A percentile compares a stretch with the other conserved stretches of the same genome.
These are phyloP conservation scores for Fusarium sp. DNA, from an alignment of 2,329 filamentous ascomycete species.

Conservation along the genomic window DNA sequence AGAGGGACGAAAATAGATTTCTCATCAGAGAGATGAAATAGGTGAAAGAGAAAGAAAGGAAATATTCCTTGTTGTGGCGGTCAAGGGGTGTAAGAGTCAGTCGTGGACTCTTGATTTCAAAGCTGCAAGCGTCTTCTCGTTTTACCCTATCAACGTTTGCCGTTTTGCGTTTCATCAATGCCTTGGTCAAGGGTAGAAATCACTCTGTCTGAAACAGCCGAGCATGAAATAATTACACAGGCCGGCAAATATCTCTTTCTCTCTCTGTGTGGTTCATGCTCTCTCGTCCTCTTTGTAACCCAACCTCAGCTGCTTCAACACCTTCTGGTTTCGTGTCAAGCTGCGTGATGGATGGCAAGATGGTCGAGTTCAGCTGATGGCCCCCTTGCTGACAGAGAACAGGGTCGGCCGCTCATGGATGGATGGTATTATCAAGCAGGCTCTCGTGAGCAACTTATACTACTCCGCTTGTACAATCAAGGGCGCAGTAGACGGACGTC, in stretches of 20 bases:
- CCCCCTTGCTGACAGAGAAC: slow-evolving; percentile 9
- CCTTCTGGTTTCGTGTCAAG: background rate
- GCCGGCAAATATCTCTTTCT: slow-evolving; percentile 23
- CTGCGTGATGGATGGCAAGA: background rate
- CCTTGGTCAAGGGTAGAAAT: slow-evolving; percentile 25
- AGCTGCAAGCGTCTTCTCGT: background rate
- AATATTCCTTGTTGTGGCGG: slow-evolving; percentile 3
- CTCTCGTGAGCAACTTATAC: slow-evolving; percentile 7
- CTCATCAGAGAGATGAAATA: background rate
- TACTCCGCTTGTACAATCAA: background rate
- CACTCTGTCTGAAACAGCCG: slow-evolving; percentile 42
- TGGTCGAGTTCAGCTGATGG: background rate
- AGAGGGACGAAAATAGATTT: slow-evolving; percentile 15
- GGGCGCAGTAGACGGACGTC: background rate
- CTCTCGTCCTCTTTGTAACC: background rate
- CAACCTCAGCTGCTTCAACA: background rate
- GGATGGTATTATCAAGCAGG: slow-evolving; percentile 19
- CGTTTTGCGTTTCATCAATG: slow-evolving; percentile 39
- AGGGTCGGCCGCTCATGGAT: slow-evolving; percentile 31
- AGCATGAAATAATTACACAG: slow-evolving; percentile 17
- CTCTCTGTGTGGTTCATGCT: background rate
- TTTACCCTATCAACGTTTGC: slow-evolving; percentile 33
- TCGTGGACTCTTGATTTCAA: background rate
- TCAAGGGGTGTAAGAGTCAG: slow-evolving; percentile 5
- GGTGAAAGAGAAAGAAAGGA: slow-evolving; percentile 1